phyloP scores from a whole-genome alignment of 176 grass and related monocot genomes.

The Pharus latifolius region DNA sequence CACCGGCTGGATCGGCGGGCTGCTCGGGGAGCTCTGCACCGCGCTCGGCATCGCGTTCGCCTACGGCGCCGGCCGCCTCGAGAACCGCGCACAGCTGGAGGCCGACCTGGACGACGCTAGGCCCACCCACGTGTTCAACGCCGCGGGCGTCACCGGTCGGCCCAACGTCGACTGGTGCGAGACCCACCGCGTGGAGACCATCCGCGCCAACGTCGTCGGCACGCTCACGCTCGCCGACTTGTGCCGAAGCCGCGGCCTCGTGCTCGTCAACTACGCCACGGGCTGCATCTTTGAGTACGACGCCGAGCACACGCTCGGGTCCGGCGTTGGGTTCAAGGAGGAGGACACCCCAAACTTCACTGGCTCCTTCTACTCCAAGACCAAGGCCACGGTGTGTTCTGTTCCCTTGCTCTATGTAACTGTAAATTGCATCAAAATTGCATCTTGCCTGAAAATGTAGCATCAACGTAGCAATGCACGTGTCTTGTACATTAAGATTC shows the following conservation, averaged over 20 bases:
- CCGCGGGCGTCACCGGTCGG: slow-evolving; percentile 79
- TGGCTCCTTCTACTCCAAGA: slow-evolving; percentile 86
- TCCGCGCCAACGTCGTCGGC: slow-evolving; percentile 76
- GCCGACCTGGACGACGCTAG: slow-evolving; percentile 36
- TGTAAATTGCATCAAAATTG: no score
- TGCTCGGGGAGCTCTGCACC: slow-evolving; percentile 55
- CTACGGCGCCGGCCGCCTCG: slow-evolving; percentile 62
- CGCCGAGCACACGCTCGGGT: slow-evolving; percentile 39
- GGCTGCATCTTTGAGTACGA: slow-evolving; percentile 93
- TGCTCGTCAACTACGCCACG: slow-evolving; percentile 82
- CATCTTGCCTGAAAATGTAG: no score
- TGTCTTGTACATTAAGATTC: no score
- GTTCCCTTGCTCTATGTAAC: neutral
- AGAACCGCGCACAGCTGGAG: slow-evolving; percentile 54
- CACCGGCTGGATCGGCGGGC: slow-evolving; percentile 77
- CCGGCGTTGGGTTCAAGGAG: slow-evolving; percentile 73
- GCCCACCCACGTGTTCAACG: slow-evolving; percentile 81
- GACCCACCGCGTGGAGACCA: slow-evolving; percentile 58
- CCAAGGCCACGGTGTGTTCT: slow-evolving; percentile 72
- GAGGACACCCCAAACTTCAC: slow-evolving; percentile 78
- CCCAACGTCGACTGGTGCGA: slow-evolving; percentile 94
- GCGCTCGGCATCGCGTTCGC: slow-evolving; percentile 45
- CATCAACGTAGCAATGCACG: no score
- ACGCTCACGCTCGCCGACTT: slow-evolving; percentile 81
- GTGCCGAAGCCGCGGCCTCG: slow-evolving; percentile 44